phyloP scores from a whole-genome alignment of 345 rosid genomes.

The Corchorus olitorius region DNA sequence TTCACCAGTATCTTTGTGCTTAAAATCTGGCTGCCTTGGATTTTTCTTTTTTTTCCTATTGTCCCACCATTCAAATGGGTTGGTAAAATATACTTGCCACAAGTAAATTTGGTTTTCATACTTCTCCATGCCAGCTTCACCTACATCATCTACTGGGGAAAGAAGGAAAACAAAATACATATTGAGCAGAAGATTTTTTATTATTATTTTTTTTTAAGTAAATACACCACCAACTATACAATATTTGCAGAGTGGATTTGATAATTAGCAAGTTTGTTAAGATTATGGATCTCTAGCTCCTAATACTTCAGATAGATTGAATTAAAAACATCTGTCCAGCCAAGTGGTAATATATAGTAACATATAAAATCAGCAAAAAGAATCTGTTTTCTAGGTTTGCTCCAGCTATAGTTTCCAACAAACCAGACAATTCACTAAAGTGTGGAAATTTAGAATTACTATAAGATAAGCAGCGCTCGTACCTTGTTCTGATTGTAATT shows the following conservation, averaged over 20 bases:
- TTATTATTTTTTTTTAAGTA: too few relatives aligned
- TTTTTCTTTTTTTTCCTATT: slow-evolving; percentile 55
- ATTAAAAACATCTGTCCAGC: background rate
- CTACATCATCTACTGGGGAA: slow-evolving; percentile 25
- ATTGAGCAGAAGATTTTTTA: too few relatives aligned
- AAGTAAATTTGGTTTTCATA: slow-evolving; percentile 41
- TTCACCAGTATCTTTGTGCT: slow-evolving; percentile 70
- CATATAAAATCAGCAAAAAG: too few relatives aligned
- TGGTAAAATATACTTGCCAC: slow-evolving; percentile 77
- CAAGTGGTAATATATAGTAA: background rate
- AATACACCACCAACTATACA: too few relatives aligned
- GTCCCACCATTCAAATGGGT: slow-evolving; percentile 88
- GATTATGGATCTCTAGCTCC: background rate
- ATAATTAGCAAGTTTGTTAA: background rate
- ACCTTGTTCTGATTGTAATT: slow-evolving; percentile 41
- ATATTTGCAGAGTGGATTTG: background rate
- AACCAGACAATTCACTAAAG: background rate
- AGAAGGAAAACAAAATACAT: background rate
- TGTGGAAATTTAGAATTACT: background rate
- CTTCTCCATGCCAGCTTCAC: slow-evolving; percentile 31
- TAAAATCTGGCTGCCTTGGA: slow-evolving; percentile 65
- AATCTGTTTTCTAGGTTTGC: background rate
- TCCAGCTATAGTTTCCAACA: background rate
- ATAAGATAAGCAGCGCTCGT: background rate
- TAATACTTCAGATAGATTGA: background rate